Conservation (phyloP, 305 asterid genomes). For the Fraxinus greggii region DNA sequence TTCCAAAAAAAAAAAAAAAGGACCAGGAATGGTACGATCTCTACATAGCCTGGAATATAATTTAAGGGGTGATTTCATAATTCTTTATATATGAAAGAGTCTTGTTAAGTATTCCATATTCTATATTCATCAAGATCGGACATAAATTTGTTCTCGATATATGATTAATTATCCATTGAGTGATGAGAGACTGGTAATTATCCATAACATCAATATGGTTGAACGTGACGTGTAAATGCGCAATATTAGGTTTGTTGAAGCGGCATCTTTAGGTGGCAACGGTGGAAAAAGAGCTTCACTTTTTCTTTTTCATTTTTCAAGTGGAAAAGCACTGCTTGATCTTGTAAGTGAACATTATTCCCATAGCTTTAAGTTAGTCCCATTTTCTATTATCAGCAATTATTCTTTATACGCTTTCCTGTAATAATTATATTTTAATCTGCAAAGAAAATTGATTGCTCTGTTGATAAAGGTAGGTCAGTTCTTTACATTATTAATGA, state of each 20-base stretch:
- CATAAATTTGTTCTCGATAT: not conserved
- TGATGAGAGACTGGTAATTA: not conserved
- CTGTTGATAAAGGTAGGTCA: not conserved
- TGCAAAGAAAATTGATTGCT: not conserved
- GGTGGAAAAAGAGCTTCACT: not conserved
- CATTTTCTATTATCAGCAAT: not conserved
- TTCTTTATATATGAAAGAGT: not conserved
- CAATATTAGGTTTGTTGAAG: not conserved
- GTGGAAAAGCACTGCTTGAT: not conserved
- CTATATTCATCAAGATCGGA: not conserved
- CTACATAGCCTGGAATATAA: not conserved
- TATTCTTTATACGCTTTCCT: not conserved
- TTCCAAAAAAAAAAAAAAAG: too few relatives aligned
- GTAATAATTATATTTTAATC: not conserved
- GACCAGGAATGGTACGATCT: not conserved
- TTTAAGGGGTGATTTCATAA: not conserved
- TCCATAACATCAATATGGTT: not conserved
- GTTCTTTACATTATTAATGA: not conserved
- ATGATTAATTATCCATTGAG: not conserved
- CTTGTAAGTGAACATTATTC: not conserved
- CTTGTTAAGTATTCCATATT: not conserved
- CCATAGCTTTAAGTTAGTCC: constrained; percentile 1
- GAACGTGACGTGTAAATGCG: not conserved
- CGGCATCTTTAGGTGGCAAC: constrained; percentile 6
- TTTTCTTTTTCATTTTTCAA: not conserved